Evolutionary conservation across 2,329 filamentous ascomycete species (phyloP).

Genomic region (Trichoderma sp.): DNA sequence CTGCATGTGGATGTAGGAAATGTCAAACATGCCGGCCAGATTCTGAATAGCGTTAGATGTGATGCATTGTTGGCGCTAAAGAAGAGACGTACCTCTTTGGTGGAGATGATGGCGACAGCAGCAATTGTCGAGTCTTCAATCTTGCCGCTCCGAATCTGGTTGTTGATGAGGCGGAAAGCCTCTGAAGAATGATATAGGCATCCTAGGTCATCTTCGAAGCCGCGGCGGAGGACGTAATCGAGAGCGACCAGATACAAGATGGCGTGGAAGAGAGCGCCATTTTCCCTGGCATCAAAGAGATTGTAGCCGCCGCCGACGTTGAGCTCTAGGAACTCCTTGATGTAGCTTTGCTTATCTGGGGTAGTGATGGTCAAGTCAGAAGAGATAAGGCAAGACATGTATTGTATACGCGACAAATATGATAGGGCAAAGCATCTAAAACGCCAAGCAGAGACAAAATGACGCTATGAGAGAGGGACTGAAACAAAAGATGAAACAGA

Average conservation of each 20-base stretch:
- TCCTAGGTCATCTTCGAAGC: not conserved
- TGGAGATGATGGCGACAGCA: constrained; percentile 6
- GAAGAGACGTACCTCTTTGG: constrained; percentile 3
- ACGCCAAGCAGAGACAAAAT: not conserved
- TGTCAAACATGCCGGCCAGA: constrained; percentile 12
- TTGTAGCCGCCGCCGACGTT: constrained; percentile 14
- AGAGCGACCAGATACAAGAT: constrained; percentile 19
- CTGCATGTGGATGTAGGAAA: constrained; percentile 23
- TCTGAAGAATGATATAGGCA: constrained; percentile 21
- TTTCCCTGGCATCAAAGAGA: constrained; percentile 9
- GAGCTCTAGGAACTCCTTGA: constrained; percentile 10
- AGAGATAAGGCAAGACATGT: not conserved
- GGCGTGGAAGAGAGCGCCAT: constrained; percentile 13
- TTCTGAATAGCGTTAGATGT: not conserved
- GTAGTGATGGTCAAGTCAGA: not conserved
- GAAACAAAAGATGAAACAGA: not conserved
- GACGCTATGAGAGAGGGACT: not conserved
- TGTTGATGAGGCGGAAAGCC: constrained; percentile 22
- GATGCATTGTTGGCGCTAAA: not conserved
- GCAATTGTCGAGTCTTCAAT: constrained; percentile 20
- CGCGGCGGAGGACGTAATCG: constrained; percentile 17
- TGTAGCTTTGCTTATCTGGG: constrained; percentile 13
- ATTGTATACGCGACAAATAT: not conserved
- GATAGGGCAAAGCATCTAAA: not conserved
- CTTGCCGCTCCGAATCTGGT: not conserved